Evolutionary conservation across 1,284 basidiomycete genomes (phyloP).

Genomic region (Trichosporon coremiiforme): DNA sequence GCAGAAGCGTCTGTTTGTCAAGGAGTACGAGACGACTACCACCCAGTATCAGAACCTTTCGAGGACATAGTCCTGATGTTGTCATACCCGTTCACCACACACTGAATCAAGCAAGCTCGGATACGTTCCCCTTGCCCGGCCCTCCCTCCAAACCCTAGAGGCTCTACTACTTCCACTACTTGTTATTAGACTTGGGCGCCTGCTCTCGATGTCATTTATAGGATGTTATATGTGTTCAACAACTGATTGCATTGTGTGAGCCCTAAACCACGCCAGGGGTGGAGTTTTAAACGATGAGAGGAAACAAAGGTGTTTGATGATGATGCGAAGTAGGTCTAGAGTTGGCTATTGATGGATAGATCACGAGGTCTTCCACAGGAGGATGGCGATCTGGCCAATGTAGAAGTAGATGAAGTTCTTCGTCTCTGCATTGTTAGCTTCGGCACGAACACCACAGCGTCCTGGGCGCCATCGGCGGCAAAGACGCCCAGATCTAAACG

Average conservation of each 20-base stretch:
- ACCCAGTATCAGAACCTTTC: slow-evolving; percentile 56
- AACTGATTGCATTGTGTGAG: slow-evolving; percentile 8
- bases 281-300: background rate
- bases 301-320: background rate
- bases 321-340: background rate
- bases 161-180: background rate
- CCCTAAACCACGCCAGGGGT: background rate
- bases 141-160: background rate
- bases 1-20: slow-evolving; percentile 56
- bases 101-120: background rate
- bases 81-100: background rate
- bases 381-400: slow-evolving; percentile 81
- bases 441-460: background rate
- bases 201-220: slow-evolving; percentile 11
- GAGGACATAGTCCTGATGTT: slow-evolving; percentile 44
- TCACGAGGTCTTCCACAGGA: slow-evolving; percentile 87
- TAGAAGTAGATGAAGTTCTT: slow-evolving; percentile 98
- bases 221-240: slow-evolving; percentile 18
- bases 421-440: slow-evolving; percentile 66
- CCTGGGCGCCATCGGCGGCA: background rate
- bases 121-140: background rate
- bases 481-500: background rate
- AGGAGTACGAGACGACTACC: slow-evolving; percentile 57
- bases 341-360: background rate
- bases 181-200: slow-evolving; percentile 14